These are phyloP conservation scores for Pontederia paniculata DNA, from an alignment of 176 grass and related monocot species.

Conservation along the genomic window DNA sequence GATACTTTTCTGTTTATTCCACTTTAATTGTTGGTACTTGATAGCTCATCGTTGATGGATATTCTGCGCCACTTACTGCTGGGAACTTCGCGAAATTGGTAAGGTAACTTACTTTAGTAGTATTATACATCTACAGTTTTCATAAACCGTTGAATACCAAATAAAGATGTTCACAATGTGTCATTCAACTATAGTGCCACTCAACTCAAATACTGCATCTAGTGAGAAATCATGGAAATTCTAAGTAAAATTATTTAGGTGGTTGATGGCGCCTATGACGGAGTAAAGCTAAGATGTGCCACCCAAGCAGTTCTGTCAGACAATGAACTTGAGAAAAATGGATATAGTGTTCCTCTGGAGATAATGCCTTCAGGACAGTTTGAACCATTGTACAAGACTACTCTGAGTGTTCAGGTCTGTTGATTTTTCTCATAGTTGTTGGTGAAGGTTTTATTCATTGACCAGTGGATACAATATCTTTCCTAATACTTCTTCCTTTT, in stretches of 20 bases:
- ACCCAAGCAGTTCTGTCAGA: constrained; percentile 81
- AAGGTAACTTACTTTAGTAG: constrained; percentile 40
- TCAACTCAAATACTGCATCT: background rate
- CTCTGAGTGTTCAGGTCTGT: constrained; percentile 67
- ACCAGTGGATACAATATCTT: background rate
- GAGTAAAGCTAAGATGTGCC: constrained; percentile 56
- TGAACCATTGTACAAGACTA: constrained; percentile 85
- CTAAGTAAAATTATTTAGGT: constrained; percentile 36
- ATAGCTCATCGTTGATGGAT: constrained; percentile 83
- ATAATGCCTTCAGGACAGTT: constrained; percentile 88
- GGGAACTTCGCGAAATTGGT: constrained; percentile 96
- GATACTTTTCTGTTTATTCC: constrained; percentile 3
- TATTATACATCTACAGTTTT: constrained; percentile 9
- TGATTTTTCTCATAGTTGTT: background rate
- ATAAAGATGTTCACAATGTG: background rate
- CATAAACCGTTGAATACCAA: background rate
- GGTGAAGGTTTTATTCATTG: background rate
- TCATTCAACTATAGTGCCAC: background rate
- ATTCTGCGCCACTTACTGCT: constrained; percentile 74
- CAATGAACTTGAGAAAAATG: constrained; percentile 45
- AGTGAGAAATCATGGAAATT: constrained; percentile 1
- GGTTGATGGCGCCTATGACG: constrained; percentile 72
- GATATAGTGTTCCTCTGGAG: constrained; percentile 66
- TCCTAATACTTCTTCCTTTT: background rate
- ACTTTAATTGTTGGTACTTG: background rate